These are phyloP conservation scores for Colletotrichum musicola DNA, from an alignment of 2,329 filamentous ascomycete species.

Conservation along the genomic window DNA sequence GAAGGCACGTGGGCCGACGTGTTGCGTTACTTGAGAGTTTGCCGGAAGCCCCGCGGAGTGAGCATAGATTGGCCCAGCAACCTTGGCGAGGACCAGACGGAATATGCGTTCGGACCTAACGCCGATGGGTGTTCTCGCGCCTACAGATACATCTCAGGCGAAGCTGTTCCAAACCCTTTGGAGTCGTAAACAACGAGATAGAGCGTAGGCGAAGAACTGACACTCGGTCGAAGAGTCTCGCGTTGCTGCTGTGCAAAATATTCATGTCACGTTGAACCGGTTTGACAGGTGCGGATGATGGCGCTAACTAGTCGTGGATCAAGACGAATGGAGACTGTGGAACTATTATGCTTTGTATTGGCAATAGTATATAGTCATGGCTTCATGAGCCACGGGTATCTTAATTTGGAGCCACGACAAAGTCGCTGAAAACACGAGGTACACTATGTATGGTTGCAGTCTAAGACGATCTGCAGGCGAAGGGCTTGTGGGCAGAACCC, in stretches of 20 bases:
- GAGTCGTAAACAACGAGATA: not conserved
- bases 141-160: not conserved
- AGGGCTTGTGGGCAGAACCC: slow-evolving; percentile 35
- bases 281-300: no score
- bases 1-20: not conserved
- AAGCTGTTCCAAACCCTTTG: not conserved
- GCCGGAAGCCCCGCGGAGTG: not conserved
- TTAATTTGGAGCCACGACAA: not conserved
- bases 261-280: not conserved
- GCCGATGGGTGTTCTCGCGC: not conserved
- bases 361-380: not conserved
- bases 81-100: not conserved
- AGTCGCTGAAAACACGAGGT: not conserved
- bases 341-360: not conserved
- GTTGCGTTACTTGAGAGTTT: not conserved
- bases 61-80: not conserved
- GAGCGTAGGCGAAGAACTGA: not conserved
- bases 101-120: not conserved
- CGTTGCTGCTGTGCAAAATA: not conserved
- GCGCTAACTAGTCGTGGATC: no score
- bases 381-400: slow-evolving; percentile 17
- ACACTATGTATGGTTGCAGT: not conserved
- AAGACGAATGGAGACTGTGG: no score
- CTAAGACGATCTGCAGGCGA: slow-evolving; percentile 33
- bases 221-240: not conserved